Conservation (phyloP, 208 protist species). For the Acanthamoeba royreba region DNA sequence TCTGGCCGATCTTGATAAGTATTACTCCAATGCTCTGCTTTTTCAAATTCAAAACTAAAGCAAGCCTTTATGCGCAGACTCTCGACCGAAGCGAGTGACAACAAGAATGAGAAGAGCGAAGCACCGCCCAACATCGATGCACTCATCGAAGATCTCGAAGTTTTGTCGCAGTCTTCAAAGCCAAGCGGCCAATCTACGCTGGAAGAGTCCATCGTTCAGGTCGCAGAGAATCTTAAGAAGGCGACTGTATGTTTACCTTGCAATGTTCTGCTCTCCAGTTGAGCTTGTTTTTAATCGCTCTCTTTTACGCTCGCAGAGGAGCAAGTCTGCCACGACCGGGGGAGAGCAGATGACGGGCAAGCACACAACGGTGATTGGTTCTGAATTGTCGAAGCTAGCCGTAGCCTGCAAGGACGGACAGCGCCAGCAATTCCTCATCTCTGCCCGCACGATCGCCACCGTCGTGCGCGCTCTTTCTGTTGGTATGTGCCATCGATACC, state of each 20-base stretch:
- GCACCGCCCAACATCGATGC: background rate
- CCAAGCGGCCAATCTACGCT: background rate
- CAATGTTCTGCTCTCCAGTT: background rate
- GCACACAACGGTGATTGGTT: conserved; percentile 38
- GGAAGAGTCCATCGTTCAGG: background rate
- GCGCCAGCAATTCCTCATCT: conserved; percentile 51
- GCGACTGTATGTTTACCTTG: background rate
- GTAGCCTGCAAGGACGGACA: conserved; percentile 40
- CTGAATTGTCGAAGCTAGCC: conserved; percentile 29
- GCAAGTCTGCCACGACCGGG: background rate
- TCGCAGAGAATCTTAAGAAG: conserved; percentile 12
- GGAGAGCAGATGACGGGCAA: background rate
- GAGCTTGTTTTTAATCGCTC: background rate
- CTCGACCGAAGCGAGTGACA: background rate
- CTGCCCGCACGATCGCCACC: conserved; percentile 5
- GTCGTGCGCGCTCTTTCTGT: background rate
- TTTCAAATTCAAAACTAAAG: background rate
- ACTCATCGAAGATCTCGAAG: conserved; percentile 18
- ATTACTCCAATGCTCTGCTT: background rate
- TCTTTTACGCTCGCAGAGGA: background rate
- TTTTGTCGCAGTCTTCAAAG: background rate
- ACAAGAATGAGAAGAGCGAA: background rate
- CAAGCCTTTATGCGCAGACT: background rate
- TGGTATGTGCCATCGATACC: background rate
- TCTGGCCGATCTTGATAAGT: background rate